A percentile compares a stretch with the other conserved stretches of the same genome.
These are phyloP conservation scores for Perkinsela sp. DNA, from an alignment of 208 protist genomes.

Conservation along the genomic window DNA sequence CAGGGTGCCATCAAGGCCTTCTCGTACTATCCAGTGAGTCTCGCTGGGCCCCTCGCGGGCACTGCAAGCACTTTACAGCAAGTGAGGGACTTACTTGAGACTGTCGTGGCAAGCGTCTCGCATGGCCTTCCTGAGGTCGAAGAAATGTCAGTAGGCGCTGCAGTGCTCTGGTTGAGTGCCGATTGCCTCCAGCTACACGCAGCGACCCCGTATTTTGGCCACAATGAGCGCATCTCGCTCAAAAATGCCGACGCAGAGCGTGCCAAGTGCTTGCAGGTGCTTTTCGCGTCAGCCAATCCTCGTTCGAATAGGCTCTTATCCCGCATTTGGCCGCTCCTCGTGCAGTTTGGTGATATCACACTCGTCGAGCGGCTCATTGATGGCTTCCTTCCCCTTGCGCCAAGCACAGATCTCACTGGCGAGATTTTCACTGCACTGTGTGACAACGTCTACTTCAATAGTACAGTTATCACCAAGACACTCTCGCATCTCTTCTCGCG, in stretches of 20 bases:
- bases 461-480: neutral
- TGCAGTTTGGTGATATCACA: neutral
- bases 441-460: neutral
- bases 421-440: neutral
- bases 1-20: neutral
- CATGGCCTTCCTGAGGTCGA: neutral
- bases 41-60: neutral
- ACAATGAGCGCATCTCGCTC: too few species aligned
- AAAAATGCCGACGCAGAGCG: neutral
- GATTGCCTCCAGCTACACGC: neutral
- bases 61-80: neutral
- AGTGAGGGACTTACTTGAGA: neutral
- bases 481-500: neutral
- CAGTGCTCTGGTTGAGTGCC: neutral
- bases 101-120: neutral
- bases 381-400: neutral
- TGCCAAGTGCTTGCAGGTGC: neutral
- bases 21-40: neutral
- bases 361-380: neutral
- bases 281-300: neutral
- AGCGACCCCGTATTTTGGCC: too few species aligned
- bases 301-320: neutral
- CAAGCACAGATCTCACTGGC: neutral
- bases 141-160: neutral
- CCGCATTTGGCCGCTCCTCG: neutral